These are phyloP conservation scores for Penicillium aurantiogriseum DNA, from an alignment of 2,329 filamentous ascomycete genomes.

Conservation along the genomic window DNA sequence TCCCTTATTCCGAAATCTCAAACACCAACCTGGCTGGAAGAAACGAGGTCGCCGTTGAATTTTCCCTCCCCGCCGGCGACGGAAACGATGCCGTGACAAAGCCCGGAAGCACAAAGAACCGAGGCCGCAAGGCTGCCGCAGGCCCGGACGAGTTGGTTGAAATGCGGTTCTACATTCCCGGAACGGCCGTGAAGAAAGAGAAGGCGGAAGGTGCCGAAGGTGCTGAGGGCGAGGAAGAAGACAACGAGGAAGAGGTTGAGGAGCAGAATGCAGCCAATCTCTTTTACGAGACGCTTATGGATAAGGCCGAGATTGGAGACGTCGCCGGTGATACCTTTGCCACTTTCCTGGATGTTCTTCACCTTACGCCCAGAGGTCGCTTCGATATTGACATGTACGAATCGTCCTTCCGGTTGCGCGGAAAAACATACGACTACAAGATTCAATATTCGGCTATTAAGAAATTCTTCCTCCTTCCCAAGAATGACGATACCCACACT, in stretches of 20 bases:
- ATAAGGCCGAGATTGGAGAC: constrained; percentile 98
- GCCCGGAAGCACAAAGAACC: constrained; percentile 65
- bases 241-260: constrained; percentile 69
- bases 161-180: constrained; percentile 98
- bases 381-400: constrained; percentile 99
- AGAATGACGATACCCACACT: constrained; percentile 95
- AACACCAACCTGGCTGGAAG: constrained; percentile 97
- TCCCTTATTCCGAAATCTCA: constrained; percentile 94
- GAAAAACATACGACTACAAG: constrained; percentile 99
- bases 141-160: constrained; percentile 92
- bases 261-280: constrained; percentile 93
- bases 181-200: constrained; percentile 71
- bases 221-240: constrained; percentile 59
- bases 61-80: constrained; percentile 71
- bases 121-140: constrained; percentile 85
- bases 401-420: constrained; percentile 89
- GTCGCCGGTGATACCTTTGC: constrained; percentile 98
- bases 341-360: constrained; percentile 92
- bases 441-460: constrained; percentile 98
- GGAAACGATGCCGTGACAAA: constrained; percentile 72
- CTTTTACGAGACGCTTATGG: constrained; percentile 98
- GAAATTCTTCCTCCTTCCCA: constrained; percentile 97
- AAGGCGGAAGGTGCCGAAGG: constrained; percentile 70
- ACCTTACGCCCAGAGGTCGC: constrained; percentile 95
- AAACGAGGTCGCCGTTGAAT: constrained; percentile 96